Conservation (phyloP, 2,329 filamentous ascomycete genomes). For the Phaeosphaeriaceae sp. region DNA sequence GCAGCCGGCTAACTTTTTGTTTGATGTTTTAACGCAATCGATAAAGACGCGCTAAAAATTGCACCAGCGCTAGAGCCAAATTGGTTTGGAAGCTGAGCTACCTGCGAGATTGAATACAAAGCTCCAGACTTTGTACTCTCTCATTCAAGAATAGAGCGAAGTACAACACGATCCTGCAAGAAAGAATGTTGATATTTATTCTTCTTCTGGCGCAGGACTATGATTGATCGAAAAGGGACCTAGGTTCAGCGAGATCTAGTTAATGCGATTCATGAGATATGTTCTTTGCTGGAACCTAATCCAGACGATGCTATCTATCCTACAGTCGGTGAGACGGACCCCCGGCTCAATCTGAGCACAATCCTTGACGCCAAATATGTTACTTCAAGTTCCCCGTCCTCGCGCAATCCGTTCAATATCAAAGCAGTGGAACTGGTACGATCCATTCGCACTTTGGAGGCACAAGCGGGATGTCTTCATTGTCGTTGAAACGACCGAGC, state of each 20-base stretch:
- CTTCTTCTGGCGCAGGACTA: no score
- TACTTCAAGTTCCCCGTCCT: no score
- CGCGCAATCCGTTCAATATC: neutral
- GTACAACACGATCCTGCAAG: no score
- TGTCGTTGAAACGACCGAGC: slow-evolving; percentile 71
- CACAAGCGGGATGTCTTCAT: slow-evolving; percentile 75
- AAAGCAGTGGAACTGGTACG: slow-evolving; percentile 2
- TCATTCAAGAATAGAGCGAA: no score
- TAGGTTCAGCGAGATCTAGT: no score
- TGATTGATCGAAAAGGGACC: no score
- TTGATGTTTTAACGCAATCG: neutral
- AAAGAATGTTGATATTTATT: no score
- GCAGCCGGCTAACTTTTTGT: no score
- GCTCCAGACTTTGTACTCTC: no score
- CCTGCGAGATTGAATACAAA: no score
- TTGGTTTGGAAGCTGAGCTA: no score
- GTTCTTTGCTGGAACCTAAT: neutral
- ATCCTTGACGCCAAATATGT: neutral
- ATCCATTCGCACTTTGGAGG: slow-evolving; percentile 78
- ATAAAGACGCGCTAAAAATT: neutral
- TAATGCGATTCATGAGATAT: neutral
- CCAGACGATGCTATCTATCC: neutral
- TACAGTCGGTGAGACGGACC: neutral
- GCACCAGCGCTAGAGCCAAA: no score
- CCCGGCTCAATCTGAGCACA: neutral